phyloP scores from a whole-genome alignment of 768 basidiomycete genomes.

The Tylopilus rubrobrunneus region DNA sequence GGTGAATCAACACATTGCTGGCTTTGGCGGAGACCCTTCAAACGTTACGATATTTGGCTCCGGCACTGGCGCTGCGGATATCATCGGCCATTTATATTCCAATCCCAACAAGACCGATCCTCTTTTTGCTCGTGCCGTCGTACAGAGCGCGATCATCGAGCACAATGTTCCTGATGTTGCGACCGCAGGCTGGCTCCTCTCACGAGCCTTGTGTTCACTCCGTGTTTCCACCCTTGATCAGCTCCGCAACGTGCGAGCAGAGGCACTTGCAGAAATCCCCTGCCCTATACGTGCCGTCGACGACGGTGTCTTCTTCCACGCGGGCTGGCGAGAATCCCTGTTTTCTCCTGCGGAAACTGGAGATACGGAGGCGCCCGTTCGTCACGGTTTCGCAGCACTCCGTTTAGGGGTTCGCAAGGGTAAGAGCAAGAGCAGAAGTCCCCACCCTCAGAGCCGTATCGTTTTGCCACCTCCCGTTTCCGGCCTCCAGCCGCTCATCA shows the following conservation, averaged over 20 bases:
- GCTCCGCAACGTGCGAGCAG: conserved; percentile 54
- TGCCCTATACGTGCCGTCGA: conserved; percentile 57
- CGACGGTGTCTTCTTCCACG: conserved; percentile 65
- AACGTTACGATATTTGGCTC: conserved; percentile 42
- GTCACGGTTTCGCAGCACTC: conserved; percentile 15
- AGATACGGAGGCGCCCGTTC: conserved; percentile 12
- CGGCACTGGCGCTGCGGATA: conserved; percentile 46
- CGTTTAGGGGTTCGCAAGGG: conserved; percentile 25
- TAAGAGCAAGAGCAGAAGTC: conserved; percentile 26
- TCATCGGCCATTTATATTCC: conserved; percentile 63
- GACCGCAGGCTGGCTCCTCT: conserved; percentile 64
- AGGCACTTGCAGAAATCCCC: conserved; percentile 51
- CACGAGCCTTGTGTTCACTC: conserved; percentile 56
- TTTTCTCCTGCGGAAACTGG: conserved; percentile 28
- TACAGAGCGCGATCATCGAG: conserved; percentile 70
- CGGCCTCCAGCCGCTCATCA: conserved; percentile 62
- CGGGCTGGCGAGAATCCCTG: conserved; percentile 52
- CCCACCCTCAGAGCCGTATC: conserved; percentile 21
- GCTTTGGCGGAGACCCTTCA: conserved; percentile 65
- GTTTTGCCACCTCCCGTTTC: conserved; percentile 12
- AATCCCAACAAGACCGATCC: conserved; percentile 53
- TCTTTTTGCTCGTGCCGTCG: conserved; percentile 68
- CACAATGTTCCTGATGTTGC: conserved; percentile 55
- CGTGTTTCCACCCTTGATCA: conserved; percentile 54
- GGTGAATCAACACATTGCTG: conserved; percentile 54